phyloP scores from a whole-genome alignment of 192 early-diverging fungal species.

The Lobosporangium transversale region DNA sequence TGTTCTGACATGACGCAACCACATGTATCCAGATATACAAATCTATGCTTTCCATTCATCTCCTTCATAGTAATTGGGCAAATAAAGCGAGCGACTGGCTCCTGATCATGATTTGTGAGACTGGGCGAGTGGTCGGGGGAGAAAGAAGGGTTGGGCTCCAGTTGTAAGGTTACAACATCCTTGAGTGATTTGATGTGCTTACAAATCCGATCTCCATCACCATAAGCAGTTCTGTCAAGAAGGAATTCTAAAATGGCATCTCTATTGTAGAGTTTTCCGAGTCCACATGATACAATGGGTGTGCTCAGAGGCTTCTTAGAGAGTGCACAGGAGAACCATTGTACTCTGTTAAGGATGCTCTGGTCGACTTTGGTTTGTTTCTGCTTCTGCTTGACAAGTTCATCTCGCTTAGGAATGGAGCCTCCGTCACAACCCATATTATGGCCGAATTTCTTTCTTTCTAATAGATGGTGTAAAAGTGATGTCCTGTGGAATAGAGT shows the following conservation, averaged over 20 bases:
- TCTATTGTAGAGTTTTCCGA: slow-evolving; percentile 90
- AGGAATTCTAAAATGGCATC: slow-evolving; percentile 80
- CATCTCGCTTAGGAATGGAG: slow-evolving; percentile 86
- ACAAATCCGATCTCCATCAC: slow-evolving; percentile 82
- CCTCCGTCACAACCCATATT: slow-evolving; percentile 88
- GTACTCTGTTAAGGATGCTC: slow-evolving; percentile 63
- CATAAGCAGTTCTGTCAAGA: slow-evolving; percentile 74
- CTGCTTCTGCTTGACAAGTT: slow-evolving; percentile 86
- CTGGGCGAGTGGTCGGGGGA: slow-evolving; percentile 53
- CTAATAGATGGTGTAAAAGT: neutral
- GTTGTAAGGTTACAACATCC: slow-evolving; percentile 75
- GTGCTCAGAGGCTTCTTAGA: slow-evolving; percentile 70
- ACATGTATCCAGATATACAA: slow-evolving; percentile 71
- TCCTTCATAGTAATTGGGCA: slow-evolving; percentile 87
- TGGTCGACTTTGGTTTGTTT: slow-evolving; percentile 73
- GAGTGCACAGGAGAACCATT: slow-evolving; percentile 81
- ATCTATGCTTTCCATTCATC: slow-evolving; percentile 85
- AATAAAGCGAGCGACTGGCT: slow-evolving; percentile 64
- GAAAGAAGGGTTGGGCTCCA: slow-evolving; percentile 74
- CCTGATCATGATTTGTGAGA: slow-evolving; percentile 64
- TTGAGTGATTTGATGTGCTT: slow-evolving; percentile 76
- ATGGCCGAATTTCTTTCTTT: neutral
- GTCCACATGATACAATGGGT: slow-evolving; percentile 74
- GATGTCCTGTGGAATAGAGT: too few species aligned
- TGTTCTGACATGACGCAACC: slow-evolving; percentile 85